phyloP scores from a whole-genome alignment of 1,284 basidiomycete genomes.

The Sanghuangporus sanghuang region DNA sequence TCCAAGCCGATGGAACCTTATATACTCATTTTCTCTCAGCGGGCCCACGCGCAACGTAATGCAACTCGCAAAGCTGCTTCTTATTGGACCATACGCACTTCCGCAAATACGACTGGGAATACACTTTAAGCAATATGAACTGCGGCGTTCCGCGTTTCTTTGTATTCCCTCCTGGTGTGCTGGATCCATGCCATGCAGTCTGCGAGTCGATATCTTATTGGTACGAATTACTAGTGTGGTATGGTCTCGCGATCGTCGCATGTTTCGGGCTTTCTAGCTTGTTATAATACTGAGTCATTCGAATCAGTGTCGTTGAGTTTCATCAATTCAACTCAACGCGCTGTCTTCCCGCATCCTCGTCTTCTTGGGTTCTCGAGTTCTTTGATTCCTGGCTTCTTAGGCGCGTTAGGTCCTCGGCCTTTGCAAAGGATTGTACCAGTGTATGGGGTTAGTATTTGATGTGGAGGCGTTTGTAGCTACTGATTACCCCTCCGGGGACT shows the following conservation, averaged over 20 bases:
- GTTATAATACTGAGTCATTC: background rate
- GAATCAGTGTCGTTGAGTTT: background rate
- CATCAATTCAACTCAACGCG: too few species aligned
- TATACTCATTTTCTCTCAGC: background rate
- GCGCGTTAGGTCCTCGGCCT: background rate
- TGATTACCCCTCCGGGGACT: background rate
- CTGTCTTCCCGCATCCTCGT: too few species aligned
- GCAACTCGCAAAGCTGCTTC: background rate
- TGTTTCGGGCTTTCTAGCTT: background rate
- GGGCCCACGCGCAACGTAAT: background rate
- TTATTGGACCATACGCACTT: background rate
- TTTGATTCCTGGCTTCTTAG: background rate
- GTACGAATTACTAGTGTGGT: background rate
- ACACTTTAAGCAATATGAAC: constrained; percentile 9
- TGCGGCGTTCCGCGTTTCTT: constrained; percentile 1
- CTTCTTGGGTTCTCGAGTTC: background rate
- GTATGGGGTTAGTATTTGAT: background rate
- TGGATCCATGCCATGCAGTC: background rate
- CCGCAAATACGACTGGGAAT: constrained; percentile 9
- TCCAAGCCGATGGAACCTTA: background rate
- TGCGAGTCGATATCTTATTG: background rate
- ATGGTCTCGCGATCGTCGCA: too few species aligned
- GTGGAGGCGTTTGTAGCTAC: background rate
- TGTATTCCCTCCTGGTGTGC: background rate
- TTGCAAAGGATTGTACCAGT: background rate